These are phyloP conservation scores for Backusella luteola DNA, from an alignment of 192 early-diverging fungal genomes.

Conservation along the genomic window DNA sequence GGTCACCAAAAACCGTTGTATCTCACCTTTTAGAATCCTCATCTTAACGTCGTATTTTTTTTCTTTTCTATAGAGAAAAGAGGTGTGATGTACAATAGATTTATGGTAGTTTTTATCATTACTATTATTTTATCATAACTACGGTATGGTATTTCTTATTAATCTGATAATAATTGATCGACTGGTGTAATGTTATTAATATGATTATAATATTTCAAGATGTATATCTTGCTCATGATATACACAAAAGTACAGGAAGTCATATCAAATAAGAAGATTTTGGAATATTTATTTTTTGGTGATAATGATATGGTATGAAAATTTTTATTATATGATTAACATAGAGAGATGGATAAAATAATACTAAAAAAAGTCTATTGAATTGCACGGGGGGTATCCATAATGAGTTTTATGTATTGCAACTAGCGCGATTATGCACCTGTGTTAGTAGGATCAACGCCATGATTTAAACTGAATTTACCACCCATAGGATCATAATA, in stretches of 20 bases:
- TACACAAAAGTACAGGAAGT: not conserved
- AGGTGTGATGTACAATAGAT: not conserved
- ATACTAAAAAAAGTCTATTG: not conserved
- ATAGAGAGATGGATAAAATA: not conserved
- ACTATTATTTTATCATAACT: too few species aligned
- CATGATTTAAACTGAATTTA: not conserved
- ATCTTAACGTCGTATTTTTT: not conserved
- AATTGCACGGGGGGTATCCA: not conserved
- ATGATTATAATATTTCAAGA: not conserved
- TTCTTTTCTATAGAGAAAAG: not conserved
- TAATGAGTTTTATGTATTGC: not conserved
- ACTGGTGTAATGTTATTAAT: not conserved
- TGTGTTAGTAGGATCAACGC: constrained; percentile 26
- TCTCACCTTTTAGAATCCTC: too few species aligned
- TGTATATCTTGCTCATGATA: not conserved
- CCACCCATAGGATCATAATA: constrained; percentile 35
- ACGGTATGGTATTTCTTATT: not conserved
- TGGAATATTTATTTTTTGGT: not conserved
- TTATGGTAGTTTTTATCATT: too few species aligned
- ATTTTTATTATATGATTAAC: not conserved
- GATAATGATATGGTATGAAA: not conserved
- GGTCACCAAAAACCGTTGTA: too few species aligned
- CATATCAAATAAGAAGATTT: not conserved
- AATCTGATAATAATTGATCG: not conserved
- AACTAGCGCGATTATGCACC: constrained; percentile 19